phyloP scores from a whole-genome alignment of 768 basidiomycete genomes.

The Coprinopsis cinerea region DNA sequence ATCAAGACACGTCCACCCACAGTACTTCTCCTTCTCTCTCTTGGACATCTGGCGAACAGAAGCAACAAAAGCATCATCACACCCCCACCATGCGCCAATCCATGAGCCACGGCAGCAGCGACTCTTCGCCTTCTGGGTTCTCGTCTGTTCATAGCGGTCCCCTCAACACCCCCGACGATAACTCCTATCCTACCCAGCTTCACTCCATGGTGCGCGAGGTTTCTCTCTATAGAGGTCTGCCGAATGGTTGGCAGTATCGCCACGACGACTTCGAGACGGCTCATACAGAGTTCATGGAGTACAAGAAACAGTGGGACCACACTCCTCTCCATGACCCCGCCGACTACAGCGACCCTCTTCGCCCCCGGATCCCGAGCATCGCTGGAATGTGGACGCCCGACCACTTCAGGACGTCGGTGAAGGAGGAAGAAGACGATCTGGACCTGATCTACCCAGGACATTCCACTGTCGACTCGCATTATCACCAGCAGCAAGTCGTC shows the following conservation, averaged over 20 bases:
- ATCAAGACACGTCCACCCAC: conserved; percentile 4
- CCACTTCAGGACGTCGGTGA: conserved; percentile 15
- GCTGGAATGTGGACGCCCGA: conserved; percentile 29
- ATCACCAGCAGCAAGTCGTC: conserved; percentile 16
- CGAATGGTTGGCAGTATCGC: conserved; percentile 42
- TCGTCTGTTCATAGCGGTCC: neutral
- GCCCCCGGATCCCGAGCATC: conserved; percentile 36
- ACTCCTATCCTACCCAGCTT: conserved; percentile 13
- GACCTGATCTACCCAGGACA: conserved; percentile 9
- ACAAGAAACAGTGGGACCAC: conserved; percentile 17
- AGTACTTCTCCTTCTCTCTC: neutral
- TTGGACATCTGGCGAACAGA: neutral
- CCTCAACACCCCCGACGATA: neutral
- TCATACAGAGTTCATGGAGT: conserved; percentile 29
- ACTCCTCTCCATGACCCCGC: conserved; percentile 14
- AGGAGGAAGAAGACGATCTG: conserved; percentile 11
- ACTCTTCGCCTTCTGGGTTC: neutral
- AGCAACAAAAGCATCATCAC: neutral
- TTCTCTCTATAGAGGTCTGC: conserved; percentile 40
- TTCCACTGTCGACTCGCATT: neutral
- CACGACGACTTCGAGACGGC: conserved; percentile 30
- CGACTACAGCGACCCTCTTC: conserved; percentile 13
- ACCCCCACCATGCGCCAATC: neutral
- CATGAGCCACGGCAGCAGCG: neutral
- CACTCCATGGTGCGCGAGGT: conserved; percentile 40